Base-by-base conservation (phyloP, 2,329 filamentous ascomycete species). In the Aspergillus aculeatinus region DNA sequence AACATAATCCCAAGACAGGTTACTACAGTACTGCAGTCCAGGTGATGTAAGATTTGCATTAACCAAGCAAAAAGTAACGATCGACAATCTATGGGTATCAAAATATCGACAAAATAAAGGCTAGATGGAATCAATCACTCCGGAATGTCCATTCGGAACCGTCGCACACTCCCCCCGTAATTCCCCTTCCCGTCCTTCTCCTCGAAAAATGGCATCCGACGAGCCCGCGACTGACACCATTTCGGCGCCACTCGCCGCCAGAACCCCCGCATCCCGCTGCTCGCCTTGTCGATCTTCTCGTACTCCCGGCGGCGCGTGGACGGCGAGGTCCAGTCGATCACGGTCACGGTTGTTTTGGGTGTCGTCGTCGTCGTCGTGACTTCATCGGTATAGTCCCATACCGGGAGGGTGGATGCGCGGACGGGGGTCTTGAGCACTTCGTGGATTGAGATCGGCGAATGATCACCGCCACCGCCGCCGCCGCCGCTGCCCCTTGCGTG, bases 211-310 rank as follows among this genome's bases (percentile, higher is more conserved):
- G 73, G 76, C 5, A 68, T 71, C 14, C 77, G 68, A 5, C 67
- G 65, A 14, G 72, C 66, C 4, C 68, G 66, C 12, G 69, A 64
- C 31, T 74, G 75, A 58, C 76, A 75, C 71, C 77, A 79, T 48
- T 70, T 69, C 0, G 79, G 78, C 3, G 77, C 74, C 4, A 79
- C 70, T 7, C 73, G 72, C 0, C 76, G 71, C 73, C 77, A 77
- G 6, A 80, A 63, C 2, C 79, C 77, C 1, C 78, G 72, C 4
- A 80, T 63, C 3, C 79, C 79, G 21, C 69, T 74, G 59, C 70
- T 75, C 51, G 75, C 74, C 11, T 76, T 75, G 68, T 78, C 74
- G 80, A 86, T 76, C 83, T 87, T 68, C 86, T 85, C 73, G 58
- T 81, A 81, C 62, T 81, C 78, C 21, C 71, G 72, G 9, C 76